Conservation (phyloP, 331 rosid species). For the Rhamnella rubrinervis region DNA sequence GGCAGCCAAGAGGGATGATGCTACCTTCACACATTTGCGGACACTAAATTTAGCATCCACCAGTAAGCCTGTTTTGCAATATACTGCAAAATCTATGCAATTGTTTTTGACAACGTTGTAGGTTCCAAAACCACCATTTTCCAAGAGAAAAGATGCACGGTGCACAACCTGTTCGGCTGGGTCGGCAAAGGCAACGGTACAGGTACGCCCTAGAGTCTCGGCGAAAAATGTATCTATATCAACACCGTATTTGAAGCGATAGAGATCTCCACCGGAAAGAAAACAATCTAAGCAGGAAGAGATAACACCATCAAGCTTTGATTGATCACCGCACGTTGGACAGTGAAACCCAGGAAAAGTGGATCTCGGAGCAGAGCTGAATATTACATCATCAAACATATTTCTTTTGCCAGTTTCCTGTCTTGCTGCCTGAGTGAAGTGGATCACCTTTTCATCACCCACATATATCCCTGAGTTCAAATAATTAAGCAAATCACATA, state of each 20-base stretch:
- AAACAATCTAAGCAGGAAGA: conserved; percentile 70
- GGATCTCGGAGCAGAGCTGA: conserved; percentile 36
- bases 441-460: conserved; percentile 67
- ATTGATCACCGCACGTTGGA: conserved; percentile 47
- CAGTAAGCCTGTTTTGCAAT: no score
- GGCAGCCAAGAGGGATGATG: no score
- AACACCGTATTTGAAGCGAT: conserved; percentile 58
- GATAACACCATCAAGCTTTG: conserved; percentile 41
- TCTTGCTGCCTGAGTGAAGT: conserved; percentile 58
- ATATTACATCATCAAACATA: conserved; percentile 32
- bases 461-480: conserved; percentile 58
- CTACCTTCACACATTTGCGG: no score
- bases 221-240: conserved; percentile 38
- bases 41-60: no score
- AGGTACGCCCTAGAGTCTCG: conserved; percentile 59
- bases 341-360: conserved; percentile 39
- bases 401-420: conserved; percentile 48
- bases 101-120: conserved; percentile 14
- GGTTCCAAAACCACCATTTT: conserved; percentile 60
- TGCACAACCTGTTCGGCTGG: conserved; percentile 35
- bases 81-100: no score
- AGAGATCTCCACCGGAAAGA: conserved; percentile 49
- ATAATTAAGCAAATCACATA: not conserved
- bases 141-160: conserved; percentile 57
- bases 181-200: conserved; percentile 59